phyloP scores from a whole-genome alignment of 805 yeast species.

The Myxozyma neotropica region DNA sequence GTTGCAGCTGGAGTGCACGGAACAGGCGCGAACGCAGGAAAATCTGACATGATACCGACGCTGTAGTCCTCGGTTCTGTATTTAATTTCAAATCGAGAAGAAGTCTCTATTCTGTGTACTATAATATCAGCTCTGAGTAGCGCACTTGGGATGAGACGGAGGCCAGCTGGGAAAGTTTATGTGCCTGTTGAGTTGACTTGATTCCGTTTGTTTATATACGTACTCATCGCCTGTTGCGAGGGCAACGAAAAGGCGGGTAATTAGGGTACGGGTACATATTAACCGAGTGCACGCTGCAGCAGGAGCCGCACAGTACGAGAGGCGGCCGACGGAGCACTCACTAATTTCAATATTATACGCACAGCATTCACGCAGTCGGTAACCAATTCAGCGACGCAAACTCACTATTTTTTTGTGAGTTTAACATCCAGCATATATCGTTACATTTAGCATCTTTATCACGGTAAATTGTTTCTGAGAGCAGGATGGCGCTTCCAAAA shows the following conservation, averaged over 20 bases:
- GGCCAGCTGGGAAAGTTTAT: no score
- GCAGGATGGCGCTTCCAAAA: background rate
- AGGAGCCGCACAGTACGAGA: background rate
- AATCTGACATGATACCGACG: background rate
- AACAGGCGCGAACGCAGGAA: background rate
- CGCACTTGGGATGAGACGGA: background rate
- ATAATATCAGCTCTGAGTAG: no score
- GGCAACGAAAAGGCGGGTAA: slow-evolving; percentile 5
- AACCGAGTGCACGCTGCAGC: background rate
- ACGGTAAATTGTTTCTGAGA: no score
- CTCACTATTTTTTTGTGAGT: no score
- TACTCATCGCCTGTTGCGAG: slow-evolving; percentile 6
- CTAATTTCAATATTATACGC: no score
- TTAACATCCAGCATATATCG: no score
- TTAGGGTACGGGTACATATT: background rate
- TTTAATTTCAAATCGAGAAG: no score
- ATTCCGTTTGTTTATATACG: slow-evolving; percentile 1
- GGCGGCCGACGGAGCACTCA: background rate
- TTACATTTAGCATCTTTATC: no score
- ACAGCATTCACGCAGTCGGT: no score
- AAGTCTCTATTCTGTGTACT: no score
- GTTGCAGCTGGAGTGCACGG: slow-evolving; percentile 20
- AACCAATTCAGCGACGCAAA: no score
- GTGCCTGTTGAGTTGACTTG: background rate
- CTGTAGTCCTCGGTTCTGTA: no score